Evolutionary conservation across 768 basidiomycete species (phyloP).

Genomic region (Piloderma croceum): DNA sequence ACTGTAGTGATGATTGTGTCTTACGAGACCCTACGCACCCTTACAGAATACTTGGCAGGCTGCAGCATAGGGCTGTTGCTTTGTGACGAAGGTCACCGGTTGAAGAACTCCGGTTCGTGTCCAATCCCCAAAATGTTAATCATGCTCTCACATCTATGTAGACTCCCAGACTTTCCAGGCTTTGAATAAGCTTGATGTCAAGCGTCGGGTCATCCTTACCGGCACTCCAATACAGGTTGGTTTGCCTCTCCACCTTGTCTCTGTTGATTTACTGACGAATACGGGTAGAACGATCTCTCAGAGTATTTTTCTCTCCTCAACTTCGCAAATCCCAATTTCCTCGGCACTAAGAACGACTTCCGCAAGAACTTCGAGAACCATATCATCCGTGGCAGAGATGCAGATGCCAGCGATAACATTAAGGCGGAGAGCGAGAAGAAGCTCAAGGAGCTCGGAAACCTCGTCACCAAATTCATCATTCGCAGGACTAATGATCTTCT

Average conservation of each 20-base stretch:
- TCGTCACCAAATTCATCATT: conserved; percentile 93
- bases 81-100: conserved; percentile 93
- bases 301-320: conserved; percentile 93
- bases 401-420: conserved; percentile 71
- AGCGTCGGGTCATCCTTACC: conserved; percentile 87
- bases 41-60: conserved; percentile 68
- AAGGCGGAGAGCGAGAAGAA: conserved; percentile 85
- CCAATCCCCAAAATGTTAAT: conserved; percentile 1
- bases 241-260: background rate
- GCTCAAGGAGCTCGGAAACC: conserved; percentile 80
- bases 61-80: conserved; percentile 88
- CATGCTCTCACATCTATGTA: conserved; percentile 20
- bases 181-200: conserved; percentile 76
- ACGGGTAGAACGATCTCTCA: conserved; percentile 75
- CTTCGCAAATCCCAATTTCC: conserved; percentile 88
- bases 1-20: conserved; percentile 92
- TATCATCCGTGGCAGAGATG: conserved; percentile 87
- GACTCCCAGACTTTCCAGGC: conserved; percentile 87
- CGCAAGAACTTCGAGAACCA: conserved; percentile 91
- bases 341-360: conserved; percentile 86
- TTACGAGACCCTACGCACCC: conserved; percentile 87
- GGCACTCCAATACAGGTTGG: conserved; percentile 87
- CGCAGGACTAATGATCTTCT: conserved; percentile 89
- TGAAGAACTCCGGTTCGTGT: conserved; percentile 86
- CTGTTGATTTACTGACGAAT: conserved; percentile 4